Evolutionary conservation across 306 rosid species (phyloP).

Genomic region (Vigna angularis): DNA sequence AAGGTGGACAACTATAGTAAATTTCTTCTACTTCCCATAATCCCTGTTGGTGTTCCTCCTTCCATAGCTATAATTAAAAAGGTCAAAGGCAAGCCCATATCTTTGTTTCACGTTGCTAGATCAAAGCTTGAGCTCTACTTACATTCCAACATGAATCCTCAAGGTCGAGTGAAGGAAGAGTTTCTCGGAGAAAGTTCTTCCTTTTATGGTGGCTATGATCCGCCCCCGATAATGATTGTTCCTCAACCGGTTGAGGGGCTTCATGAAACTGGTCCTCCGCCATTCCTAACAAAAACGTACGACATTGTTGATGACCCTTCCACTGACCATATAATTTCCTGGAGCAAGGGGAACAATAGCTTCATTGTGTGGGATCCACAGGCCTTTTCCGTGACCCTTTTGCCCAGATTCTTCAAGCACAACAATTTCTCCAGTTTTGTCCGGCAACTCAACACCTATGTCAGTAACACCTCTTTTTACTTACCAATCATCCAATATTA

Average conservation of each 20-base stretch:
- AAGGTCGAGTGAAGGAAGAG: conserved; percentile 55
- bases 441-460: conserved; percentile 94
- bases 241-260: conserved; percentile 78
- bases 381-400: conserved; percentile 64
- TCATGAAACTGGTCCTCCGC: conserved; percentile 77
- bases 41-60: neutral
- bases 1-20: too few relatives aligned
- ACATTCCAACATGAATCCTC: conserved; percentile 50
- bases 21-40: neutral
- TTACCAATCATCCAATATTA: neutral
- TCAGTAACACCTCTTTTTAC: conserved; percentile 47
- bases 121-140: conserved; percentile 12
- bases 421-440: conserved; percentile 94
- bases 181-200: conserved; percentile 48
- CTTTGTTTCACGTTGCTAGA: neutral
- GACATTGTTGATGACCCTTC: conserved; percentile 80
- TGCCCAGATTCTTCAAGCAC: conserved; percentile 93
- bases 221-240: neutral
- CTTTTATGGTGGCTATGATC: conserved; percentile 7
- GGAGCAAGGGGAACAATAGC: conserved; percentile 85
- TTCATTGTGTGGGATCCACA: conserved; percentile 90
- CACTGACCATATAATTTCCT: conserved; percentile 73
- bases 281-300: conserved; percentile 85
- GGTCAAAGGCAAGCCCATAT: neutral
- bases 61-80: neutral